Base-by-base conservation (phyloP, 768 basidiomycete species). In the Rhodotorula kratochvilovae region DNA sequence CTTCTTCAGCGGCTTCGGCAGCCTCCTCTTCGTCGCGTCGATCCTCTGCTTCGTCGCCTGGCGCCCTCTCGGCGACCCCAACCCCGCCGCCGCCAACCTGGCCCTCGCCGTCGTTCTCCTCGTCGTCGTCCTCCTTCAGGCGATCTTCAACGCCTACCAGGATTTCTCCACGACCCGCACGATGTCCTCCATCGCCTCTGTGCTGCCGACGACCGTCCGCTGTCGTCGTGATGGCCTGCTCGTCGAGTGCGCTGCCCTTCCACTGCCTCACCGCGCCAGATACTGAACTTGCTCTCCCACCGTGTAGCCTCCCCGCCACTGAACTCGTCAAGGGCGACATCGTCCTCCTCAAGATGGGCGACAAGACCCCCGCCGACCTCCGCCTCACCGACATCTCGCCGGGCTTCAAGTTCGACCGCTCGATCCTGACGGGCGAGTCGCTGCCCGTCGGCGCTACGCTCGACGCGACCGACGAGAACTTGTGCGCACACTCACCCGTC, bases 341-440 rank as follows among this genome's bases (percentile, higher is more conserved):
- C 60, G 51, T 61, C 59, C 46, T 64, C 36, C 53, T 76, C 48
- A 42, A 62, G 31, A 33, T 75, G 43, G 76, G 76, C 35, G 54
- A 71, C 31, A 74, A 81, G 71, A 73, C 81, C 25, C 81, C 82
- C 5, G 81, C 81, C 43, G 82, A 83, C 66, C 31, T 82, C 21
- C 78, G 82, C 23, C 78, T 84, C 82, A 50, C 85, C 82, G 53
- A 85, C 77, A 77, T 83, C 33, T 85, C 84, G 31, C 80, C 83
- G 5, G 88, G 89, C 76, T 79, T 88, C 50, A 83, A 83, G 66
- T 85, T 88, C 58, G 88, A 89, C 73, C 82, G 87, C 42, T 84
- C 86, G 43, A 83, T 88, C 50, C 82, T 89, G n/a, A 89, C 88
- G 10, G 86, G 86, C 25, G 86, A 87, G 83, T 36, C 81, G 5